These are phyloP conservation scores for Pneumocystis jirovecii DNA, from an alignment of 1,139 yeast genomes.

Conservation along the genomic window DNA sequence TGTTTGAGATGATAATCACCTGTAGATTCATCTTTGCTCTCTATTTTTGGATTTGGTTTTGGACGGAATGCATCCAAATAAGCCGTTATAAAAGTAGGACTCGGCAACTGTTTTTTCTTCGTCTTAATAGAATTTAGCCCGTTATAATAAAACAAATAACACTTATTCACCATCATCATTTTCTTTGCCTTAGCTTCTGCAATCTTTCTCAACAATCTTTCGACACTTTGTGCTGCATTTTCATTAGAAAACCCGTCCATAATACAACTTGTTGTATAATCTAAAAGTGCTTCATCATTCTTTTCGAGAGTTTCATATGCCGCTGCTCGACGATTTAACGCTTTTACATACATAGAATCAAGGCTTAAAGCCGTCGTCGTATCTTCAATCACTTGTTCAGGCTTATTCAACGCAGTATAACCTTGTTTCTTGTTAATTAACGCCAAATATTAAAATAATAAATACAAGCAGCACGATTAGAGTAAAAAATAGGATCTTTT, in stretches of 20 bases:
- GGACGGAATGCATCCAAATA: constrained; percentile 62
- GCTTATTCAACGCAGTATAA: constrained; percentile 63
- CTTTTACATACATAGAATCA: constrained; percentile 83
- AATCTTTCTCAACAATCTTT: constrained; percentile 69
- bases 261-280: constrained; percentile 55
- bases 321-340: constrained; percentile 52
- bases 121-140: background rate
- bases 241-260: constrained; percentile 47
- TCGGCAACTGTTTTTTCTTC: constrained; percentile 45
- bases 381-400: constrained; percentile 72
- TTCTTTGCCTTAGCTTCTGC: constrained; percentile 32
- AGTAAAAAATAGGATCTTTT: constrained; percentile 60
- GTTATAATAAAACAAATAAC: background rate
- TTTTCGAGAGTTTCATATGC: constrained; percentile 72
- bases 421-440: background rate
- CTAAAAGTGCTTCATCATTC: constrained; percentile 77
- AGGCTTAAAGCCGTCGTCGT: constrained; percentile 71
- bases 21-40: constrained; percentile 39
- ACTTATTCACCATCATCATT: constrained; percentile 33
- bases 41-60: constrained; percentile 24
- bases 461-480: constrained; percentile 80
- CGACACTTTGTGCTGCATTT: constrained; percentile 65
- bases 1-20: constrained; percentile 48
- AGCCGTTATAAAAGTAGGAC: constrained; percentile 71
- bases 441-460: background rate